Evolutionary conservation across 73 alveolate genomes (phyloP).

Genomic region (Tetrahymena thermophila): DNA sequence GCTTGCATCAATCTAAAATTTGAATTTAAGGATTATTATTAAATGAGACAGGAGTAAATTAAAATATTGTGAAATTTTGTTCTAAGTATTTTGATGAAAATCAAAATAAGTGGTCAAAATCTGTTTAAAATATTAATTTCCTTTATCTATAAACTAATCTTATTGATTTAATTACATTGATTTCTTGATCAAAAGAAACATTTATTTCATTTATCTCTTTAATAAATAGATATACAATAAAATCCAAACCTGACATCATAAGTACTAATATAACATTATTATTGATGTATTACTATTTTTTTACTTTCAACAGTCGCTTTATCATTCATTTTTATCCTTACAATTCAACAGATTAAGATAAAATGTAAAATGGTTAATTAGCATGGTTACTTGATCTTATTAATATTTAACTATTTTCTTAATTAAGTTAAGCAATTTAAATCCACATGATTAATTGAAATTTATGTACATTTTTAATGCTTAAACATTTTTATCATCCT

Average conservation of each 20-base stretch:
- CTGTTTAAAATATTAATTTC: not conserved
- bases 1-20: not conserved
- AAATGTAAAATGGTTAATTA: not conserved
- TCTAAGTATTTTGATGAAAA: not conserved
- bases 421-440: no score
- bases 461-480: not conserved
- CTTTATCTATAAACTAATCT: not conserved
- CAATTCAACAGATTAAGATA: not conserved
- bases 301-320: not conserved
- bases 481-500: no score
- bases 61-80: not conserved
- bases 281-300: not conserved
- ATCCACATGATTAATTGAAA: not conserved
- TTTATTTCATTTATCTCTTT: not conserved
- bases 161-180: not conserved
- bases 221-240: no score
- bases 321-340: not conserved
- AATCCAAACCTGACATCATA: not conserved
- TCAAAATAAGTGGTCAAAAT: not conserved
- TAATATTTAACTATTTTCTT: not conserved
- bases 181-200: not conserved
- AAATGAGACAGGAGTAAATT: not conserved
- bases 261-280: not conserved
- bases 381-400: not conserved
- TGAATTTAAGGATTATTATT: not conserved